Conservation (phyloP, 2,329 filamentous ascomycete species). For the Xylariales sp. region DNA sequence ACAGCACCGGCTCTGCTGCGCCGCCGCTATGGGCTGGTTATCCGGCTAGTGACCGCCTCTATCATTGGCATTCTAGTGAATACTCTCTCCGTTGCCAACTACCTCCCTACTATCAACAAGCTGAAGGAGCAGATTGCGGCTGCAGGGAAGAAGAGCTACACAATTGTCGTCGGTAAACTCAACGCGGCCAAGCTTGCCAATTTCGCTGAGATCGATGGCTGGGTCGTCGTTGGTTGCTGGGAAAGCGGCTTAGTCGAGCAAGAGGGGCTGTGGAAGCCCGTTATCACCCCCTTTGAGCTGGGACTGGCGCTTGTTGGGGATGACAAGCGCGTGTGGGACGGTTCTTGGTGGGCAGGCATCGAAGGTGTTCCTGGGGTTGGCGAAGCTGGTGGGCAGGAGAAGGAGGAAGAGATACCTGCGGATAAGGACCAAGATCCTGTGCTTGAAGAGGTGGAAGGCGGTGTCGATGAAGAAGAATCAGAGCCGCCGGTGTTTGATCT, state of each 20-base stretch:
- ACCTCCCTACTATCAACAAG: constrained; percentile 73
- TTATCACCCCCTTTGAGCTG: constrained; percentile 94
- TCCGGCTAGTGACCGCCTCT: constrained; percentile 72
- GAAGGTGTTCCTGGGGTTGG: constrained; percentile 55
- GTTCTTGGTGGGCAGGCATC: constrained; percentile 86
- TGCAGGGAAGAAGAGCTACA: constrained; percentile 91
- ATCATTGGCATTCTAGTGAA: constrained; percentile 95
- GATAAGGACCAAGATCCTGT: constrained; percentile 7
- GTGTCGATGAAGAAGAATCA: constrained; percentile 62
- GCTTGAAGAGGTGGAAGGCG: constrained; percentile 31
- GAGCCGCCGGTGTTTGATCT: constrained; percentile 89
- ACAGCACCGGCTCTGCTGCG: constrained; percentile 58
- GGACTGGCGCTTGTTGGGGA: constrained; percentile 73
- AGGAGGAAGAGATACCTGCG: constrained; percentile 13
- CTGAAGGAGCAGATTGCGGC: constrained; percentile 68
- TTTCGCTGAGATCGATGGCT: constrained; percentile 90
- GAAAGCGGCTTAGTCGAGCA: constrained; percentile 91
- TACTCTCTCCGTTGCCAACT: constrained; percentile 88
- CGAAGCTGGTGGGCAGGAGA: constrained; percentile 10
- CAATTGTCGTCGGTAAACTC: constrained; percentile 93
- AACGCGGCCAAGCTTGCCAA: constrained; percentile 96
- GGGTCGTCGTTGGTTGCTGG: constrained; percentile 98
- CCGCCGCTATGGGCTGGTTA: constrained; percentile 82
- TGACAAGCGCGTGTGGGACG: constrained; percentile 75
- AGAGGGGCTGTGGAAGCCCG: constrained; percentile 80